Evolutionary conservation across 2,329 filamentous ascomycete species (phyloP), one percentile per base, ranked within the genome.

Genomic region (Cladosporium phlei): DNA sequence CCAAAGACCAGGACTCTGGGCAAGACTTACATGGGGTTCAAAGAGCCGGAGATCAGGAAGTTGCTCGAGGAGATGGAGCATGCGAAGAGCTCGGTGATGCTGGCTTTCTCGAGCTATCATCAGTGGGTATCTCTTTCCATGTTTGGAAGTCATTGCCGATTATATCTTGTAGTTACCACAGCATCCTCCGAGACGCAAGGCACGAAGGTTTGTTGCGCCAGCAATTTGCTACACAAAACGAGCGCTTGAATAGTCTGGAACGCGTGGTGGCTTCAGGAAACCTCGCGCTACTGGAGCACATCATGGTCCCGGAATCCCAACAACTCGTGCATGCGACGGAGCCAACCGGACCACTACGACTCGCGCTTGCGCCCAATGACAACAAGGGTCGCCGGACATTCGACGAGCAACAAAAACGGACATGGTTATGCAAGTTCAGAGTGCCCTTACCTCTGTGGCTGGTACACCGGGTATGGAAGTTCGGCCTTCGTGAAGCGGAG

Each of bases 21-120:
- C 17, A 38, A 25, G 9, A 2, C 49, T 1, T 49, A 49, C 11
- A 39, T 34, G 11, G 46, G 34, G 4, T 43, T 48, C 21, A 49
- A 49, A 11, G 30, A 43, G 17, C 38, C 21, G 2, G 49, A 51
- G 16, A 20, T 51, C 9, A 46, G n/a, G n/a, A 37, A 37, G 17
- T 35, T 51, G 1, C 19, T 47, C 8, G 27, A 44, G 4, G 46
- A 51, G 2, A 20, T 51, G 38, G 49, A 51, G 21, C 20, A 29
- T 14, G 46, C 46, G 17, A 51, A 51, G 33, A 51, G 29, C 33
- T 49, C 39, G 2, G 11, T 43, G 29, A 5, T 14, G 12, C 9
- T 43, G 12, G 39, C 39, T 8, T 43, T 33, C n/a, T 25, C 14
- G 8, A 43, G 39, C 39, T 43, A 43, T 14, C 34, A 20, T 21